phyloP scores from a whole-genome alignment of 371 early-diverging fungal genomes.

The Mortierella sp. region DNA sequence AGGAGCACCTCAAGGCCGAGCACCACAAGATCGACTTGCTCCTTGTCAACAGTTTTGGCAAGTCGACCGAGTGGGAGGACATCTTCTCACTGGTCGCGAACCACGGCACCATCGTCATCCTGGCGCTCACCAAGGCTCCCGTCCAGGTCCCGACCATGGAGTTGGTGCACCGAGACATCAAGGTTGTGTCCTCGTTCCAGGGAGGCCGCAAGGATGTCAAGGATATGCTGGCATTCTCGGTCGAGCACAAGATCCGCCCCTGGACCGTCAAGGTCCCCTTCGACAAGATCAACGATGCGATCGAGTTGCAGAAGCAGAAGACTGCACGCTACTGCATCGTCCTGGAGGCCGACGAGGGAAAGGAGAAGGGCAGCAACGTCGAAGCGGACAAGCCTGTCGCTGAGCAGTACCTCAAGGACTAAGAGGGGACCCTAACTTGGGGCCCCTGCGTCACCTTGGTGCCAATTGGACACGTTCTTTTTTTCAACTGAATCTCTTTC shows the following conservation, averaged over 20 bases:
- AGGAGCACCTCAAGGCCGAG: neutral
- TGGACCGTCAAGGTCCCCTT: conserved; percentile 36
- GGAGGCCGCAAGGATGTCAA: conserved; percentile 42
- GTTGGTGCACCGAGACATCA: conserved; percentile 36
- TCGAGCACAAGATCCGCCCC: conserved; percentile 42
- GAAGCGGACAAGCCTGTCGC: neutral
- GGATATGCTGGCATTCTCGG: conserved; percentile 61
- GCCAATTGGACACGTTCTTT: neutral
- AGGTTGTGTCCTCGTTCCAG: conserved; percentile 55
- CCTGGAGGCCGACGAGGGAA: conserved; percentile 4
- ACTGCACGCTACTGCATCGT: conserved; percentile 50
- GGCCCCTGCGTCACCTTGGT: no score
- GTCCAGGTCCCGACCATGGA: conserved; percentile 6
- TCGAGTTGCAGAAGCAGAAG: conserved; percentile 32
- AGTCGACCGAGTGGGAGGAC: conserved; percentile 19
- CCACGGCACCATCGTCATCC: conserved; percentile 49
- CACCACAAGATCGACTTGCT: conserved; percentile 21
- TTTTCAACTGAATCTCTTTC: no score
- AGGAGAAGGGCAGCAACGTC: neutral
- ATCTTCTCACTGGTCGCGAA: conserved; percentile 33
- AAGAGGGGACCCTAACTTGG: neutral
- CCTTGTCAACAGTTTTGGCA: conserved; percentile 20
- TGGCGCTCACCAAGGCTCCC: conserved; percentile 51
- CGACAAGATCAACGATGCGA: conserved; percentile 31
- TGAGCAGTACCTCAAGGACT: conserved; percentile 1